Conservation (phyloP, 108 stramenopile species). For the Nannochloropsis salina region DNA sequence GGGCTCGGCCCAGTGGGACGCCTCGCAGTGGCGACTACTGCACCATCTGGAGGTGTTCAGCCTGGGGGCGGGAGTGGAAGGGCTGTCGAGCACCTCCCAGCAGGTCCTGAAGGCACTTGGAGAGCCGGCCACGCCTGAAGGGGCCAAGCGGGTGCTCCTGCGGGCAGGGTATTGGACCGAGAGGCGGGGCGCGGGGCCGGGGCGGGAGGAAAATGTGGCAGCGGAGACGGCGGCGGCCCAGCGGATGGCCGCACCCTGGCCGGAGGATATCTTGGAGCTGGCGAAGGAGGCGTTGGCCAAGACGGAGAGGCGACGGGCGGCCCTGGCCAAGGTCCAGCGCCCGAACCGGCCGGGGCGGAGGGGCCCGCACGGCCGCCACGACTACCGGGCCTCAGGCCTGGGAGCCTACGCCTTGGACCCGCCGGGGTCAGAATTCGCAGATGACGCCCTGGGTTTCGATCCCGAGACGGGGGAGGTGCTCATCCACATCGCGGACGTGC, state of each 20-base stretch:
- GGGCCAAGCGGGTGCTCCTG: background rate
- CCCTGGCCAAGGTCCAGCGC: background rate
- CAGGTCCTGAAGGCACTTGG: background rate
- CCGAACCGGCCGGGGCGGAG: background rate
- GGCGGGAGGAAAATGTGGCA: background rate
- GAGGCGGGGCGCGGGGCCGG: background rate
- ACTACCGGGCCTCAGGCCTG: constrained; percentile 33
- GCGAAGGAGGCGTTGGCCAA: background rate
- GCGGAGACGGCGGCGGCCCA: background rate
- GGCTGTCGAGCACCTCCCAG: background rate
- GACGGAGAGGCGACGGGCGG: background rate
- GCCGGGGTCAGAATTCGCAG: constrained; percentile 22
- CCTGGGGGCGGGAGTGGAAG: background rate
- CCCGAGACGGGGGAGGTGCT: constrained; percentile 35
- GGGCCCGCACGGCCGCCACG: constrained; percentile 26
- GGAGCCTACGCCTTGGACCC: constrained; percentile 41
- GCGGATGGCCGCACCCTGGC: background rate
- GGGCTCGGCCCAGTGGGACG: background rate
- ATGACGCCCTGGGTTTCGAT: constrained; percentile 41
- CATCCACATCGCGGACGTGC: constrained; percentile 42
- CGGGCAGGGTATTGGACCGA: constrained; percentile 1
- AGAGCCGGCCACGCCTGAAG: background rate
- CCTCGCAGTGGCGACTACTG: background rate
- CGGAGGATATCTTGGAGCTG: background rate
- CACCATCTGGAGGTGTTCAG: background rate